Conservation (phyloP, 306 rosid genomes). For the Corylus avellana region DNA sequence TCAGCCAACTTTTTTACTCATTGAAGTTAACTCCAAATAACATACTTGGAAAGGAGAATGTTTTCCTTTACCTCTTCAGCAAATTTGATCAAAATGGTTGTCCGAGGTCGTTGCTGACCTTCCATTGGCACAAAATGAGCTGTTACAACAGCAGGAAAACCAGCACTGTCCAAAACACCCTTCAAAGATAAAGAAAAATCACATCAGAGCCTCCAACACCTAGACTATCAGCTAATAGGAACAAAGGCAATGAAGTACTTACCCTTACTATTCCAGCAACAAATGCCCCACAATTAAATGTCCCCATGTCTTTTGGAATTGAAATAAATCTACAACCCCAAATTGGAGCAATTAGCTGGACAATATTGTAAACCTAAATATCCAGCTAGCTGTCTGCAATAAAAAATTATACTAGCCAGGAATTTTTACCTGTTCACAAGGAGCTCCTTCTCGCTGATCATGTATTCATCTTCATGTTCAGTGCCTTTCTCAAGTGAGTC, state of each 20-base stretch:
- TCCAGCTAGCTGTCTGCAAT: slow-evolving; percentile 2
- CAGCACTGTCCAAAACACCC: slow-evolving; percentile 93
- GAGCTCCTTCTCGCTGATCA: slow-evolving; percentile 98
- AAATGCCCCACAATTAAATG: slow-evolving; percentile 96
- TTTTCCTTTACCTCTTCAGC: slow-evolving; percentile 73
- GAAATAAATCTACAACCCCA: slow-evolving; percentile 75
- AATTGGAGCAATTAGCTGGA: slow-evolving; percentile 28
- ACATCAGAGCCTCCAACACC: slow-evolving; percentile 29
- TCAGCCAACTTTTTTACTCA: neutral
- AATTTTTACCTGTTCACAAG: slow-evolving; percentile 81
- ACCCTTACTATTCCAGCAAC: slow-evolving; percentile 98
- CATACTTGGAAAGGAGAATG: neutral
- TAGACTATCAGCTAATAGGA: slow-evolving; percentile 12
- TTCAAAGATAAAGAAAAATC: slow-evolving; percentile 38
- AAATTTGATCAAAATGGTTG: slow-evolving; percentile 94
- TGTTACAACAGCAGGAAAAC: slow-evolving; percentile 98
- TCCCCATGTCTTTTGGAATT: slow-evolving; percentile 98
- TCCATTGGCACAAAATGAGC: slow-evolving; percentile 99
- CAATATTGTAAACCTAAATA: slow-evolving; percentile 3
- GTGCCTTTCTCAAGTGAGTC: slow-evolving; percentile 99
- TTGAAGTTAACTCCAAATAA: neutral
- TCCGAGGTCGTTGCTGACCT: slow-evolving; percentile 93
- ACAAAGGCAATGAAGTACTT: slow-evolving; percentile 30
- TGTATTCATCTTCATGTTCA: slow-evolving; percentile 97
- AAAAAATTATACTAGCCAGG: neutral